These are phyloP conservation scores for Clonostachys solani DNA, from an alignment of 2,329 filamentous ascomycete species.

Conservation along the genomic window DNA sequence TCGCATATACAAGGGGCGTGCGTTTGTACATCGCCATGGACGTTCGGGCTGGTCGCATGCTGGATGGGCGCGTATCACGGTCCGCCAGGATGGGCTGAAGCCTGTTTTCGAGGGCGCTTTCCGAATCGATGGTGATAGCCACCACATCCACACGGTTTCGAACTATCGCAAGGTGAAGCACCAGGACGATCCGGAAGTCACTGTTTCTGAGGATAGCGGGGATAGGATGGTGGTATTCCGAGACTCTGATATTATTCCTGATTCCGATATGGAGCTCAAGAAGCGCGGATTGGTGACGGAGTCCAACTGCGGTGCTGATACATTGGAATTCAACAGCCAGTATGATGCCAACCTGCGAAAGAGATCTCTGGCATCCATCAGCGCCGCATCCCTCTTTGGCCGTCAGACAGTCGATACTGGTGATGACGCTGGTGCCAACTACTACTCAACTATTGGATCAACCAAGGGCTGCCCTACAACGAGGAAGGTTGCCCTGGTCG, in stretches of 20 bases:
- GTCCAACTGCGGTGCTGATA: constrained; percentile 68
- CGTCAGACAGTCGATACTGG: constrained; percentile 66
- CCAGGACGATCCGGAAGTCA: constrained; percentile 63
- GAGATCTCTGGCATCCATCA: constrained; percentile 49
- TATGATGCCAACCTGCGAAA: constrained; percentile 55
- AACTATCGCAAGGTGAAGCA: constrained; percentile 73
- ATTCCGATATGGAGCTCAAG: constrained; percentile 5
- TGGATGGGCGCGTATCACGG: constrained; percentile 81
- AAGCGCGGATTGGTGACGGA: constrained; percentile 33
- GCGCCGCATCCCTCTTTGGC: constrained; percentile 66
- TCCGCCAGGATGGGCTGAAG: constrained; percentile 69
- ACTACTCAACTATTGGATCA: constrained; percentile 74
- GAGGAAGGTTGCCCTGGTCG: constrained; percentile 87
- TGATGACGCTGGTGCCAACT: constrained; percentile 69
- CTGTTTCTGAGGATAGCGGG: constrained; percentile 40
- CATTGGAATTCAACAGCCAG: constrained; percentile 73
- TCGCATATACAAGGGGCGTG: constrained; percentile 77
- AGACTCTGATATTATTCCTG: constrained; percentile 70
- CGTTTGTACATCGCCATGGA: constrained; percentile 62
- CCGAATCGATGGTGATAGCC: constrained; percentile 72
- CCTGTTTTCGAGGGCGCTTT: constrained; percentile 93
- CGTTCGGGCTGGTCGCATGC: constrained; percentile 68
- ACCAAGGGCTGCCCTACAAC: constrained; percentile 82
- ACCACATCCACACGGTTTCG: constrained; percentile 76
- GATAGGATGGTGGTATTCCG: constrained; percentile 90